Base-by-base conservation (phyloP, 148 eudicot species). In the Arbutus unedo region DNA sequence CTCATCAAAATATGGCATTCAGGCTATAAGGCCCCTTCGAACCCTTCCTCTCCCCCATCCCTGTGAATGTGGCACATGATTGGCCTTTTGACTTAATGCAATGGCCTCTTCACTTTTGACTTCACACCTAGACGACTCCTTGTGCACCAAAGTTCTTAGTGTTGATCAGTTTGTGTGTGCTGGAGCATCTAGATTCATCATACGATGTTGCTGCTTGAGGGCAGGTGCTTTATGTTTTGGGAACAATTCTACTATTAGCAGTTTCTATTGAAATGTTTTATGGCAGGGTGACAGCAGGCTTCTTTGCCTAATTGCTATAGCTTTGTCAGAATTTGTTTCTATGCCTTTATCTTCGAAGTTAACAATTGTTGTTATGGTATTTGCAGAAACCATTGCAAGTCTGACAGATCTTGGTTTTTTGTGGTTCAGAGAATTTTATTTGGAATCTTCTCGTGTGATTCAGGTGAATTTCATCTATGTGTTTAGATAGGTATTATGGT, bases 341-440 rank as follows among this genome's bases (percentile, higher is more conserved):
- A 81, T 13, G 51, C 56, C 38, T 68, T 3, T 68, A 68, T 47
- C 53, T 19, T 56, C 54, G 15, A 78, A n/a, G 45, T 38, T 56
- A 74, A 76, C 51, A 68, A 75, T 76, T 55, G 79, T 57, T 64
- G 68, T 67, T 84, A 44, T 86, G 82, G 44, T 88, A 41, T 85
- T 76, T 92, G 87, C 97, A 96, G 98, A 86, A 51, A 92, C 98
- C 44, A 87, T 94, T 74, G 92, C 93, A 82, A 92, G 89, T 59
- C 88, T 96, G 88, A 93, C 98, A 49, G 99, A 96, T 90, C 92
- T 96, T 85, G 99, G 99, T 79, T 94, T 96, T 82, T 88, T 94
- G 77, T 96, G 98, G 99, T 94, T 96, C 87, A 93, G 99, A 91
- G 99, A 96, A 84, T 96, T 96, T 84, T 96, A 96, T 86, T 85